A percentile compares a stretch with the other conserved stretches of the same genome.
Conservation (phyloP, 2,329 filamentous ascomycete species). For the Escovopsis sp. region DNA sequence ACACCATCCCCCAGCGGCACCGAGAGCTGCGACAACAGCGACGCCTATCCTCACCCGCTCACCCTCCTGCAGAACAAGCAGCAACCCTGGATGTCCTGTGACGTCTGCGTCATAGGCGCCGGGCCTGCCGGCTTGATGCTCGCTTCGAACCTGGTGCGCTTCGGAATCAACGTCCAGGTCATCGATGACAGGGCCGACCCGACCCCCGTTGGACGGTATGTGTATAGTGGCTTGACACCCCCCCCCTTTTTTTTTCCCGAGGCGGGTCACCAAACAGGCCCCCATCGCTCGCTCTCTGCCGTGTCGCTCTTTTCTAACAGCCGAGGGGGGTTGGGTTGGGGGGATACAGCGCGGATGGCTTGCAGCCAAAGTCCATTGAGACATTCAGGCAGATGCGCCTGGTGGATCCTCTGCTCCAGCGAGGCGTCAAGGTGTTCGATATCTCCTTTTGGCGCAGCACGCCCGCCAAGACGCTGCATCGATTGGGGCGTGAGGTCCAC, state of each 20-base stretch:
- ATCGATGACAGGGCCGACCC: slow-evolving; percentile 41
- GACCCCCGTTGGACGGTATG: slow-evolving; percentile 46
- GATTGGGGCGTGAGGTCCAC: slow-evolving; percentile 51
- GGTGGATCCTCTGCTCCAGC: slow-evolving; percentile 51
- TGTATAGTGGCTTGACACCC: not conserved
- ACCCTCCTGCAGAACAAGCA: slow-evolving; percentile 34
- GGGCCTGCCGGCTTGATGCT: slow-evolving; percentile 29
- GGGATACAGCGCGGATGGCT: slow-evolving; percentile 44
- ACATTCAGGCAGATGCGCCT: slow-evolving; percentile 59
- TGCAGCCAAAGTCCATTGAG: slow-evolving; percentile 68
- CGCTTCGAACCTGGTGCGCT: slow-evolving; percentile 26
- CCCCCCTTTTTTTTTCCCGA: no score
- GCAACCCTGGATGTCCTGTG: slow-evolving; percentile 28
- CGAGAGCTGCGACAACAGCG: slow-evolving; percentile 13
- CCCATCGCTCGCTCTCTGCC: not conserved
- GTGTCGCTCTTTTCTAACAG: slow-evolving; percentile 4
- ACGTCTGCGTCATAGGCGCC: slow-evolving; percentile 32
- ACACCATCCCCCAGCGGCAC: no score
- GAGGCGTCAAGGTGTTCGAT: slow-evolving; percentile 57
- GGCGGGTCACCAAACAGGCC: not conserved
- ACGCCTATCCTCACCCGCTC: slow-evolving; percentile 28
- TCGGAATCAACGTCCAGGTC: slow-evolving; percentile 26
- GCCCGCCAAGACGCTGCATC: slow-evolving; percentile 34
- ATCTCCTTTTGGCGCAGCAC: slow-evolving; percentile 57
- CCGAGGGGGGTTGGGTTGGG: slow-evolving; percentile 3